Evolutionary conservation across 495 filamentous ascomycete species (phyloP), one percentile per base, ranked within the genome.

Genomic region (Amniculicola lignicola): DNA sequence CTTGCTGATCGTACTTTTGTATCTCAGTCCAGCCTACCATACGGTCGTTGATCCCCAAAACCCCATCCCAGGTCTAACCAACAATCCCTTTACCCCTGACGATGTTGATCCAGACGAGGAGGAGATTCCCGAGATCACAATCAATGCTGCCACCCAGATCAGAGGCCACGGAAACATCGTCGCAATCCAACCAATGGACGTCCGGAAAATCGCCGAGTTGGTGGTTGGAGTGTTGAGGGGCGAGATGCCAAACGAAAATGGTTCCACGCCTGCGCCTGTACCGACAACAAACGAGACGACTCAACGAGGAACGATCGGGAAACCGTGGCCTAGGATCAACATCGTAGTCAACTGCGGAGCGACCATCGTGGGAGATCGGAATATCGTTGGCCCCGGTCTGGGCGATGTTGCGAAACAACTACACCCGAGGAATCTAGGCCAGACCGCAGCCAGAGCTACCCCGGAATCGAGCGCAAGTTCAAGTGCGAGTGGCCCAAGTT

Each of bases 281-380:
- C n/a, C n/a, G n/a, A n/a, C n/a, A n/a, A n/a, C n/a, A n/a, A n/a
- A n/a, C n/a, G n/a, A n/a, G n/a, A n/a, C n/a, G n/a, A n/a, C n/a
- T 11, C 10, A 11, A 15, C 14, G 7, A 44, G 9, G 27, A 27
- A 4, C 5, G 16, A n/a, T 11, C 6, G n/a, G 21, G 6, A 11
- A 37, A 22, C 47, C 4, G 19, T 24, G 14, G 16, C 36, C 35
- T 10, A 53, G 23, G n/a, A 27, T 60, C 24, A 39, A 43, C 22
- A 41, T 60, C 50, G 45, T 44, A 1, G 28, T 61, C n/a, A 56
- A 55, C 21, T 61, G 58, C 31, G 44, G 51, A 23, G 22, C 37
- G 21, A 61, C 58, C 7, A 29, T 61, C 12, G 19, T 51, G 15
- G 58, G 58, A 18, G 51, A 61, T 18, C 25, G 39, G 43, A 61